These are phyloP conservation scores for Pharus latifolius DNA, from an alignment of 176 grass and related monocot species.

Conservation along the genomic window DNA sequence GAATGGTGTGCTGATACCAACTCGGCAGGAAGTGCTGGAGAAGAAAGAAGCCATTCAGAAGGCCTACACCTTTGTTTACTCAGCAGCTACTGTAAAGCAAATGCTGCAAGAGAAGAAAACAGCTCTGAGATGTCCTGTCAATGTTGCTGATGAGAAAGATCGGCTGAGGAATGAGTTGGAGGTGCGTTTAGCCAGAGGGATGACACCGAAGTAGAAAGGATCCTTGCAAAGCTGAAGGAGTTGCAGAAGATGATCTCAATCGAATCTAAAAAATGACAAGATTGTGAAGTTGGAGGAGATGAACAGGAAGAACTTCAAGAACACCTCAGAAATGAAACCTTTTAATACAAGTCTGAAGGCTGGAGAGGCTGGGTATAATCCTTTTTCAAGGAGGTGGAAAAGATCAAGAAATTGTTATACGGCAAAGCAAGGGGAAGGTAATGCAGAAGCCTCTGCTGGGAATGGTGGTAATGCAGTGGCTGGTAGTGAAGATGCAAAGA, in stretches of 20 bases:
- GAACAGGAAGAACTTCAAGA: constrained; percentile 96
- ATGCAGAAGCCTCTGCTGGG: constrained; percentile 22
- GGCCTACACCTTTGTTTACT: constrained; percentile 68
- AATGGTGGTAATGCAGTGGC: neutral
- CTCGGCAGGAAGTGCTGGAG: constrained; percentile 75
- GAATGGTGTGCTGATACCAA: constrained; percentile 48
- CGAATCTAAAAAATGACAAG: constrained; percentile 53
- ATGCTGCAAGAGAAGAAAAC: constrained; percentile 81
- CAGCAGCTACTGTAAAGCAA: constrained; percentile 53
- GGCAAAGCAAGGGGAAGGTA: constrained; percentile 45
- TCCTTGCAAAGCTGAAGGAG: constrained; percentile 43
- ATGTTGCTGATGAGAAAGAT: constrained; percentile 97
- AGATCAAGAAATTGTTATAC: constrained; percentile 85
- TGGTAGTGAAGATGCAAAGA: constrained; percentile 27
- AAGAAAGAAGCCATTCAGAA: constrained; percentile 79
- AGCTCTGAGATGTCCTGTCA: constrained; percentile 60
- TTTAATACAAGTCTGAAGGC: constrained; percentile 75
- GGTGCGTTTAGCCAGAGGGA: constrained; percentile 46
- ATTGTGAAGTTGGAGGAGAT: constrained; percentile 90
- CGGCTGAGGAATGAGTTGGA: constrained; percentile 73
- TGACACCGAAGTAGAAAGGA: constrained; percentile 54
- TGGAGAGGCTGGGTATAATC: constrained; percentile 95
- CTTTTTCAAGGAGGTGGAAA: constrained; percentile 96
- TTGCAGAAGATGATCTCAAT: constrained; percentile 41
- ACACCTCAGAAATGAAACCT: constrained; percentile 84